Evolutionary conservation across 768 basidiomycete genomes (phyloP), one percentile per base, ranked within the genome.

Genomic region (Boletus reticuloceps): DNA sequence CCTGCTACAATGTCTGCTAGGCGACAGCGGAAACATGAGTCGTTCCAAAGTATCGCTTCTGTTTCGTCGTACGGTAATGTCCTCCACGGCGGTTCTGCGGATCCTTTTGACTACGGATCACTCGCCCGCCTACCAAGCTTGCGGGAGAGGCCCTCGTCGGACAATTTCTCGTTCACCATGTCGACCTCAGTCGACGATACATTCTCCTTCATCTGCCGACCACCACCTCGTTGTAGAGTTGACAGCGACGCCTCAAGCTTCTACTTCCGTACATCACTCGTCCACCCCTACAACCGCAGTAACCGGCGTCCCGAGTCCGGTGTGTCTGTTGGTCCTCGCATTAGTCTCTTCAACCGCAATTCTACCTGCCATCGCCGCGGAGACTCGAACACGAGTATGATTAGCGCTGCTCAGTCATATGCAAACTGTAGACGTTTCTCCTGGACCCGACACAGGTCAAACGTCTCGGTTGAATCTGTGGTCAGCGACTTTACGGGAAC

Each of bases 221-320:
- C 72, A 50, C 67, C 67, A 2, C 75, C 68, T 25, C 78, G 80
- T 32, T 74, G 68, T 41, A 80, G 89, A 11, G 82, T 88, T 13
- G 89, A 87, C 29, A 90, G 87, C 51, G 88, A 91, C 61, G 80
- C 84, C 0, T 89, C 88, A 0, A 89, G 85, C 65, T 90, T 89
- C 73, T 90, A 88, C 62, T 88, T 87, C 80, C 70, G 64, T 9
- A 47, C 61, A 1, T 61, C 72, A 0, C 55, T 63, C 7, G 39
- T 59, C 32, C 69, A 70, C 56, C 73, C 77, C 0, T 72, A 74
- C 55, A 71, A 65, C 39, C 79, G 80, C 40, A 78, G 78, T 2
- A 84, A 87, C 59, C 77, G 80, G 31, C 80, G 80, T 19, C 80
- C 81, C n/a, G 85, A 86, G 27, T 89, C 88, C 0, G 79, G 78